Evolutionary conservation across 306 rosid species (phyloP).

Genomic region (Trichosanthes cucumerina): DNA sequence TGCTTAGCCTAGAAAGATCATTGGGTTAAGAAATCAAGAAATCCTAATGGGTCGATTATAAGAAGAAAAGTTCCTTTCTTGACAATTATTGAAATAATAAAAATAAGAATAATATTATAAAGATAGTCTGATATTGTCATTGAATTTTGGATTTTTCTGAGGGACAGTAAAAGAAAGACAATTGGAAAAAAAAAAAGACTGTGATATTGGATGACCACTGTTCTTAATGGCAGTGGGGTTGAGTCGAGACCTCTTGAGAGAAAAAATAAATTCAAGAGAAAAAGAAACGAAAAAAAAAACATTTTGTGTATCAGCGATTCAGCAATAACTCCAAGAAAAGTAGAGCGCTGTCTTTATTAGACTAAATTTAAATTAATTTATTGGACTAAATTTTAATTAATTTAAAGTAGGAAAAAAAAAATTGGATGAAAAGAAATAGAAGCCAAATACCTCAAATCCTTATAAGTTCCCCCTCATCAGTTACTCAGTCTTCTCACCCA

Average conservation of each 20-base stretch:
- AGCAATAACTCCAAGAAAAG: conserved; percentile 21
- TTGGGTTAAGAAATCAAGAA: background rate
- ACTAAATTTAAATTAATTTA: background rate
- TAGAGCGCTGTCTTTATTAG: conserved; percentile 49
- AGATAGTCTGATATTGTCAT: background rate
- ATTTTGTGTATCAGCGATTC: background rate
- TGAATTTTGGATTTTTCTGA: conserved; percentile 1
- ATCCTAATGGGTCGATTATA: background rate
- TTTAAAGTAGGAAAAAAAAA: background rate
- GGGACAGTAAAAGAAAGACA: background rate
- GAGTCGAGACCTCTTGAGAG: background rate
- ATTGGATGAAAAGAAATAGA: background rate
- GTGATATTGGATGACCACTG: background rate
- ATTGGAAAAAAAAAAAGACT: background rate
- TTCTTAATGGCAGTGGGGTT: background rate
- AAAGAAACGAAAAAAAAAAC: background rate
- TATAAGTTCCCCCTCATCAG: conserved; percentile 52
- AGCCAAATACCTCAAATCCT: conserved; percentile 22
- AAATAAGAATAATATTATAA: background rate
- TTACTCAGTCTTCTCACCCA: conserved; percentile 49
- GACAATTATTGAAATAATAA: background rate
- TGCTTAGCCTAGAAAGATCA: background rate
- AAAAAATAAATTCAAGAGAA: background rate
- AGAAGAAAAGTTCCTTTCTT: background rate
- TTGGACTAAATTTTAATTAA: background rate